Evolutionary conservation across 192 early-diverging fungal species (phyloP).

Genomic region (Podila epicladia): DNA sequence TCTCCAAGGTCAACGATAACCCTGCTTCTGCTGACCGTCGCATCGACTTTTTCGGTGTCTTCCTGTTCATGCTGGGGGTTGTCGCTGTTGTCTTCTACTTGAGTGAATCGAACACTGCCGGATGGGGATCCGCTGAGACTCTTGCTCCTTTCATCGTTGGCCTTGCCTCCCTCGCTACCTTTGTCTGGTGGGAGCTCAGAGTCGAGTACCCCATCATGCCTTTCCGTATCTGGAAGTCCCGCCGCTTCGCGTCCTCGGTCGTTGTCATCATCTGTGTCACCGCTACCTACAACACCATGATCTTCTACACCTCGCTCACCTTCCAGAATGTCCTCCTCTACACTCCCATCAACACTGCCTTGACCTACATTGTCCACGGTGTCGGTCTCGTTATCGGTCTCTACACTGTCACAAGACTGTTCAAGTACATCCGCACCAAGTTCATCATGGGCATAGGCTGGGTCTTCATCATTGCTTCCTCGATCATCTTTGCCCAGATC

Average conservation of each 20-base stretch:
- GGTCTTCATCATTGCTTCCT: constrained; percentile 18
- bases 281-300: constrained; percentile 48
- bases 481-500: constrained; percentile 35
- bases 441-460: constrained; percentile 36
- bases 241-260: constrained; percentile 49
- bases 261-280: constrained; percentile 29
- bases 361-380: constrained; percentile 57
- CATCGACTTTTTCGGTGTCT: constrained; percentile 21
- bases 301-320: constrained; percentile 55
- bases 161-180: constrained; percentile 36
- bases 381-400: constrained; percentile 46
- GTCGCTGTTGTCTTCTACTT: constrained; percentile 42
- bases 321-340: constrained; percentile 55
- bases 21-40: constrained; percentile 22
- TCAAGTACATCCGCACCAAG: constrained; percentile 27
- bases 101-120: constrained; percentile 30
- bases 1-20: constrained; percentile 23
- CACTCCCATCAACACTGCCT: constrained; percentile 50
- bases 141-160: constrained; percentile 42
- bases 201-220: constrained; percentile 55
- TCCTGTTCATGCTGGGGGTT: constrained; percentile 40
- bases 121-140: constrained; percentile 40
- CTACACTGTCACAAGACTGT: constrained; percentile 34
- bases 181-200: constrained; percentile 48
- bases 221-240: constrained; percentile 47